phyloP scores from a whole-genome alignment of 331 rosid genomes.

The Pyrus hybrid region DNA sequence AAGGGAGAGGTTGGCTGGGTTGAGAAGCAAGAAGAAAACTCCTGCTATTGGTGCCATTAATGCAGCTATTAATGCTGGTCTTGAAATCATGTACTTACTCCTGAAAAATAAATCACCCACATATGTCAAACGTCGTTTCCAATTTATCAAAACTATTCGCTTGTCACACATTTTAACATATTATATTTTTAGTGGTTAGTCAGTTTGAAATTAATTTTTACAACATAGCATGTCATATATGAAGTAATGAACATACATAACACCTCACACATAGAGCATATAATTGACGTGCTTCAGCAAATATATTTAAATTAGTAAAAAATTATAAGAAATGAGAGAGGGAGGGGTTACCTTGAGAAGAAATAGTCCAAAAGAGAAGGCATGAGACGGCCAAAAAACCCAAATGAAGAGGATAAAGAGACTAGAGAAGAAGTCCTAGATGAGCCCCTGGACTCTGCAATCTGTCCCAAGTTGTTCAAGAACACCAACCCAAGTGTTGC shows the following conservation, averaged over 20 bases:
- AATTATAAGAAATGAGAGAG: background rate
- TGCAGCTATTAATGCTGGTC: constrained; percentile 38
- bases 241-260: background rate
- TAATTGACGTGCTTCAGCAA: too few relatives aligned
- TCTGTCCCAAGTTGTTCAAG: constrained; percentile 85
- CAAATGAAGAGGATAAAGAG: constrained; percentile 78
- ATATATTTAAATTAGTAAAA: too few relatives aligned
- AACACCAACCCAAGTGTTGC: constrained; percentile 79
- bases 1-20: constrained; percentile 29
- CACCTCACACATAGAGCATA: too few relatives aligned
- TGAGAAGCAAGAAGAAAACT: constrained; percentile 52
- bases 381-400: constrained; percentile 85
- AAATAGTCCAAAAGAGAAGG: constrained; percentile 60
- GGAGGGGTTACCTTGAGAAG: constrained; percentile 41
- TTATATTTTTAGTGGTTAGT: too few relatives aligned
- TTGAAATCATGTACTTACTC: constrained; percentile 41
- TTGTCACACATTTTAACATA: background rate
- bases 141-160: background rate
- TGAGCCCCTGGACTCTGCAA: constrained; percentile 69
- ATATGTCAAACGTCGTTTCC: background rate
- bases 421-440: constrained; percentile 55
- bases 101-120: constrained; percentile 16
- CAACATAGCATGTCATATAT: background rate
- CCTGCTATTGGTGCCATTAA: constrained; percentile 46
- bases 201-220: too few relatives aligned